Percentiles rank a stretch among this genome's conserved stretches.
These are phyloP conservation scores for Cladosporium sp. DNA, from an alignment of 2,329 filamentous ascomycete species.

Conservation along the genomic window DNA sequence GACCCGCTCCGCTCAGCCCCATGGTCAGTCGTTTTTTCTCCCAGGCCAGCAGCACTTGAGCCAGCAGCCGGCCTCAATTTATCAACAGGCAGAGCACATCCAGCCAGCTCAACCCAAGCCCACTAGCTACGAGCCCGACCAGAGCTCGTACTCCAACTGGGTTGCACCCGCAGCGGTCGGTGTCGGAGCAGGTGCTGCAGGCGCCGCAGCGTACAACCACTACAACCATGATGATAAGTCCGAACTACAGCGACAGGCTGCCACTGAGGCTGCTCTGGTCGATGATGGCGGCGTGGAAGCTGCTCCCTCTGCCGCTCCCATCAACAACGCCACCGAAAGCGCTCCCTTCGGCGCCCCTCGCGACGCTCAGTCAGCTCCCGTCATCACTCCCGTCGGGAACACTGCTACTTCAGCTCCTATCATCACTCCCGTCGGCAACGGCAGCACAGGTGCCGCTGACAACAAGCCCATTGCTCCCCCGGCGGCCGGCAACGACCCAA, in stretches of 20 bases:
- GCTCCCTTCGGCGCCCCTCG: neutral
- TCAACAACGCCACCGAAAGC: neutral
- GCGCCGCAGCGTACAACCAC: conserved; percentile 40
- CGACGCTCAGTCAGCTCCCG: conserved; percentile 1
- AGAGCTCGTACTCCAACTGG: conserved; percentile 48
- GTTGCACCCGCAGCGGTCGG: conserved; percentile 49
- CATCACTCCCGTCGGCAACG: neutral
- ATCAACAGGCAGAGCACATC: conserved; percentile 10
- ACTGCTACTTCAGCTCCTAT: neutral
- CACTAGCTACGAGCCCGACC: neutral
- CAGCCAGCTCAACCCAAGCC: conserved; percentile 26
- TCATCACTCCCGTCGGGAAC: conserved; percentile 26
- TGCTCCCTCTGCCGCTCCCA: neutral
- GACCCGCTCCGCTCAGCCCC: conserved; percentile 23
- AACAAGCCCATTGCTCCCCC: neutral
- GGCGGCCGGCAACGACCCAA: neutral
- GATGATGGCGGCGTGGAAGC: neutral
- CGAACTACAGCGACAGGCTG: conserved; percentile 23
- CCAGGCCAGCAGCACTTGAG: conserved; percentile 22
- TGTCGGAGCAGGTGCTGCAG: conserved; percentile 36
- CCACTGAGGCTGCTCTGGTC: neutral
- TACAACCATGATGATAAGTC: conserved; percentile 21
- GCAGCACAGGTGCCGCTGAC: neutral
- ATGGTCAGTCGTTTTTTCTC: conserved; percentile 28
- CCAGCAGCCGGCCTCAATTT: conserved; percentile 22